Conservation (phyloP, 1,284 basidiomycete species). For the Fomitiporia mediterranea region DNA sequence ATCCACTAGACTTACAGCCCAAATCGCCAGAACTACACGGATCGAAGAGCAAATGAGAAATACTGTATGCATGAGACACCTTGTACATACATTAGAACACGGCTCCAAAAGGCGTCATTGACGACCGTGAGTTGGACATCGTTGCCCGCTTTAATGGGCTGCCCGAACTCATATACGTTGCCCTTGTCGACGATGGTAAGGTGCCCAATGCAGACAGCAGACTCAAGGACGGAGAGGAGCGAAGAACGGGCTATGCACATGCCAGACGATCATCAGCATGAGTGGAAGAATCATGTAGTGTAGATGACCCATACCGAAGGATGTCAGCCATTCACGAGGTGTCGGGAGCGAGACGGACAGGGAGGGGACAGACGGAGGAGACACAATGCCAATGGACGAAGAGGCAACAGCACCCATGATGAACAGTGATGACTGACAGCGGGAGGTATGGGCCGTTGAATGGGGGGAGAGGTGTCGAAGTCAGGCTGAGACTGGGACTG, state of each 20-base stretch:
- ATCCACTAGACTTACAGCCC: constrained; percentile 51
- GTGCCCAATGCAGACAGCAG: constrained; percentile 54
- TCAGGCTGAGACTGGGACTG: not conserved
- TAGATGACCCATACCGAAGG: constrained; percentile 10
- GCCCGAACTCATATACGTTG: constrained; percentile 54
- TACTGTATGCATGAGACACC: constrained; percentile 6
- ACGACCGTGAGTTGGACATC: constrained; percentile 61
- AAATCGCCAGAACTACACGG: constrained; percentile 57
- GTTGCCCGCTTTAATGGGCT: constrained; percentile 45
- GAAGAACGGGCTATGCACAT: constrained; percentile 51
- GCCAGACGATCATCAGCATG: not conserved
- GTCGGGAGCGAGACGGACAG: constrained; percentile 18
- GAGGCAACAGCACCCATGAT: constrained; percentile 17
- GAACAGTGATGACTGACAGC: not conserved
- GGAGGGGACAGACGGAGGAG: constrained; percentile 14
- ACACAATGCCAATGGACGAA: constrained; percentile 17
- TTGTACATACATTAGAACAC: constrained; percentile 56
- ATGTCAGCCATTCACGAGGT: constrained; percentile 13
- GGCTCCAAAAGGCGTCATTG: constrained; percentile 77
- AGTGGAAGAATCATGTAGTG: not conserved
- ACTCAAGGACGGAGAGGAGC: constrained; percentile 53
- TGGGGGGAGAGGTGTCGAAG: constrained; percentile 1
- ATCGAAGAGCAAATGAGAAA: constrained; percentile 4
- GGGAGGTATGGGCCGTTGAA: not conserved
- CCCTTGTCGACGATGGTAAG: constrained; percentile 60